Evolutionary conservation across 345 rosid genomes (phyloP).

Genomic region (Bruguiera gymnorhiza): DNA sequence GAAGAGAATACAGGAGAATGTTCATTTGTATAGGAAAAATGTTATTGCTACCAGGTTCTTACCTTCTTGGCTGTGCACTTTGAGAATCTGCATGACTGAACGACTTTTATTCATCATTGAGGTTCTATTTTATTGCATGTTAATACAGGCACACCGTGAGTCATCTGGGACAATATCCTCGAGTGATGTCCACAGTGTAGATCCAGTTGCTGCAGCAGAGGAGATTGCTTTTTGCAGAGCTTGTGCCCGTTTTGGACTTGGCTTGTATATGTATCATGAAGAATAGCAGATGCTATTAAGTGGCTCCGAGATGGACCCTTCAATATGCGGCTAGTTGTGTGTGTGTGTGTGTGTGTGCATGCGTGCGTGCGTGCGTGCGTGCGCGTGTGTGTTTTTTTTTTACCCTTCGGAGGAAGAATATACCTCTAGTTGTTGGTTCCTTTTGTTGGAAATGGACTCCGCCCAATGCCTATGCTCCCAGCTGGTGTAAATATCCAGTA

Average conservation of each 20-base stretch:
- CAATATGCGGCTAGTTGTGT: background rate
- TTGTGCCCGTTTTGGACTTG: conserved; percentile 95
- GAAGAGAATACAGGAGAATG: background rate
- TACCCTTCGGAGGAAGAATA: background rate
- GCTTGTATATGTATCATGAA: conserved; percentile 85
- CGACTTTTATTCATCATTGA: background rate
- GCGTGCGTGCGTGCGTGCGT: no score
- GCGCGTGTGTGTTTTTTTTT: no score
- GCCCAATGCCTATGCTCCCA: background rate
- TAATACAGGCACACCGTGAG: conserved; percentile 81
- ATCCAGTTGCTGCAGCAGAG: conserved; percentile 90
- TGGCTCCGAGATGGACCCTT: conserved; percentile 7
- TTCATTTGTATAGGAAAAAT: no score
- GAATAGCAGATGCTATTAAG: conserved; percentile 34
- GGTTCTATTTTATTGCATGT: background rate
- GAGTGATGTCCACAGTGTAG: conserved; percentile 35
- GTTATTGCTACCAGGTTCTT: no score
- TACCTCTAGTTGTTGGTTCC: background rate
- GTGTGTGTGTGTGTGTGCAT: no score
- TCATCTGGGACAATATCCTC: conserved; percentile 76
- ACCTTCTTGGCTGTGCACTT: background rate
- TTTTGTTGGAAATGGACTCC: conserved; percentile 11
- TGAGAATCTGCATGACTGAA: background rate
- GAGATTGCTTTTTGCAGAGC: conserved; percentile 95
- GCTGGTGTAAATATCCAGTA: conserved; percentile 25